A percentile compares a stretch with the other conserved stretches of the same genome.
These are phyloP conservation scores for Daldinia concentrica DNA, from an alignment of 495 filamentous ascomycete species.

Conservation along the genomic window DNA sequence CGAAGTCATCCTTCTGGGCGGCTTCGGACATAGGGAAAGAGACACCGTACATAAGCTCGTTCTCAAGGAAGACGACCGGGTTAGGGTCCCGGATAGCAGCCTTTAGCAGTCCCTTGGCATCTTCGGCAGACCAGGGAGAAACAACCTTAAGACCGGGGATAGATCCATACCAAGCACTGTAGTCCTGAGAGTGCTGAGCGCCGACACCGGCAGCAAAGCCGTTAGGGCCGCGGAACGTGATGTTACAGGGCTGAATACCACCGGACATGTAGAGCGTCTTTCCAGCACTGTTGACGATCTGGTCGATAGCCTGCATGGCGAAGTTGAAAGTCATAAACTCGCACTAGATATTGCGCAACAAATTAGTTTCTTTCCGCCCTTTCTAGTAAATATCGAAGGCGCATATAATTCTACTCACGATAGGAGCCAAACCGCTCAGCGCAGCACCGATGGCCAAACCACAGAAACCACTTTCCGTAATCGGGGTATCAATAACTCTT, in stretches of 20 bases:
- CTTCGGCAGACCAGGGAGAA: conserved; percentile 92
- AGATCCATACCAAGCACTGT: conserved; percentile 97
- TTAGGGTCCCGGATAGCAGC: conserved; percentile 98
- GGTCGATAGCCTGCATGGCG: conserved; percentile 99
- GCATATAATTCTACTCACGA: conserved; percentile 67
- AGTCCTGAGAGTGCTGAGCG: conserved; percentile 98
- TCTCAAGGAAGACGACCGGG: conserved; percentile 93
- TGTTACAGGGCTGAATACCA: conserved; percentile 98
- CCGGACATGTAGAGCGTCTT: conserved; percentile 99
- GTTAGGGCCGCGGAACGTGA: conserved; percentile 99
- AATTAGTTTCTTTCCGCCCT: conserved; percentile 27
- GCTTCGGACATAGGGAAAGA: conserved; percentile 95
- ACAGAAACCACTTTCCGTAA: conserved; percentile 94
- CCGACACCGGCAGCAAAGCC: conserved; percentile 96
- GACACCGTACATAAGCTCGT: conserved; percentile 96
- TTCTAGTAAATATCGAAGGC: background rate
- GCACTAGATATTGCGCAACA: conserved; percentile 64
- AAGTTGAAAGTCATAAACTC: conserved; percentile 99
- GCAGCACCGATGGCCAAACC: conserved; percentile 95
- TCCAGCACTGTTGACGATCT: conserved; percentile 98
- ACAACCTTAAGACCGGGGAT: conserved; percentile 98
- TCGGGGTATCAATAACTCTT: conserved; percentile 97
- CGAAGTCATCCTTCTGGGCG: conserved; percentile 93
- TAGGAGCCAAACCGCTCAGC: conserved; percentile 89
- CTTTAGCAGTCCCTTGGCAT: conserved; percentile 97